Evolutionary conservation across 2,329 filamentous ascomycete species (phyloP), one percentile per base, ranked within the genome.

Genomic region (Colletotrichum orchidophilum): DNA sequence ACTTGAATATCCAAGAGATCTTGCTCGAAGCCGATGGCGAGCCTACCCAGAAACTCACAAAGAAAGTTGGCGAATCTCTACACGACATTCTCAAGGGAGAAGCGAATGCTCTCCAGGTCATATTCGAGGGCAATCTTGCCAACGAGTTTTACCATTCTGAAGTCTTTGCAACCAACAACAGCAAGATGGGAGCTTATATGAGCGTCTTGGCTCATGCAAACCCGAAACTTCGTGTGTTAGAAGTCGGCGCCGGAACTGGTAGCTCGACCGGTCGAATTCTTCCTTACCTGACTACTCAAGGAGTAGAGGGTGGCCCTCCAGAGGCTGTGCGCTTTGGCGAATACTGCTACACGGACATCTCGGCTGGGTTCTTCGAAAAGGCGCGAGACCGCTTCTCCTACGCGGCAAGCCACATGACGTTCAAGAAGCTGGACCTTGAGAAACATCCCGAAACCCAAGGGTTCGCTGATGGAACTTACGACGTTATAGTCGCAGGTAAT

Each of bases 241-340:
- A 77, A 63, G 75, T 83, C 21, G 83, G 84, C 39, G 84, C 80
- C 7, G 84, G 84, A 2, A 84, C 81, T 2, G 84, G 82, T 2
- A 78, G 77, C 12, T 77, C 82, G 0, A 84, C 85, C 0, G 71
- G 77, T 26, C 63, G 63, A 1, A 75, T 86, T 6, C 73, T 86
- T 5, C 70, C 77, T 7, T 65, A 73, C 12, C 72, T 85, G 18
- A 75, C 75, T 3, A 26, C 27, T 8, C 18, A 50, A 3, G 18
- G 29, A 13, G 26, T 26, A 15, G 42, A 39, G 13, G 33, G 57
- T 87, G 80, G 39, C n/a, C 39, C 39, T 18, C 39, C 39, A n/a
- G 39, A 46, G 39, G 39, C 39, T 46, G 39, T 46, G 18, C 39
- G 39, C 39, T 46, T 46, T 18, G 39, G 39, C 18, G 39, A 46